Evolutionary conservation across 2,329 filamentous ascomycete genomes (phyloP).

Genomic region (Aureobasidium vineae): DNA sequence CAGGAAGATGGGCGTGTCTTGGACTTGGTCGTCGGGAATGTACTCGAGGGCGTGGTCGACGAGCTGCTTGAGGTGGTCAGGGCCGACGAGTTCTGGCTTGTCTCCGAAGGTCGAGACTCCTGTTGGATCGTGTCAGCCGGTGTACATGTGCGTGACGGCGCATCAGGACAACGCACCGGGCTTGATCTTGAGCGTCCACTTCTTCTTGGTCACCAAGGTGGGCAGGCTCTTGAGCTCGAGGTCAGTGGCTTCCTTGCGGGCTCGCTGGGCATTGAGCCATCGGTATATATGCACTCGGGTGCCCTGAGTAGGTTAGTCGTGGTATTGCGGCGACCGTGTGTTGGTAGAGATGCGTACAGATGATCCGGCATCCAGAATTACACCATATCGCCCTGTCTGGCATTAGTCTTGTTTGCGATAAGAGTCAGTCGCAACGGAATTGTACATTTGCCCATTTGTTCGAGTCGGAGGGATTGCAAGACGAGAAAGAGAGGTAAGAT

Average conservation of each 20-base stretch:
- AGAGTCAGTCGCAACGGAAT: background rate
- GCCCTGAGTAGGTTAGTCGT: slow-evolving; percentile 52
- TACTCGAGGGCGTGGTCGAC: slow-evolving; percentile 77
- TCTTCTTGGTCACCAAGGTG: slow-evolving; percentile 75
- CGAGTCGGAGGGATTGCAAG: background rate
- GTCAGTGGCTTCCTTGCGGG: slow-evolving; percentile 59
- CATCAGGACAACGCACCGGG: slow-evolving; percentile 58
- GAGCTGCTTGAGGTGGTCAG: slow-evolving; percentile 75
- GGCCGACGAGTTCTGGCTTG: slow-evolving; percentile 71
- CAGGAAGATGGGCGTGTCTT: slow-evolving; percentile 87
- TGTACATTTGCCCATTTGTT: slow-evolving; percentile 26
- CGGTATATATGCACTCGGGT: slow-evolving; percentile 92
- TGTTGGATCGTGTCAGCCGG: slow-evolving; percentile 32
- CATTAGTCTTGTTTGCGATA: background rate
- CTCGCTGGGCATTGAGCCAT: slow-evolving; percentile 76
- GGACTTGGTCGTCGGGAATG: slow-evolving; percentile 71
- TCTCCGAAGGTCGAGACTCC: slow-evolving; percentile 84
- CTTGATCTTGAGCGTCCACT: slow-evolving; percentile 90
- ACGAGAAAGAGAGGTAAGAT: background rate
- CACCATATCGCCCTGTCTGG: slow-evolving; percentile 63
- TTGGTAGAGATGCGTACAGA: slow-evolving; percentile 55
- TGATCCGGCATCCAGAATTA: slow-evolving; percentile 96
- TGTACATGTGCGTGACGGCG: background rate
- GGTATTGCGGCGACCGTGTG: slow-evolving; percentile 23
- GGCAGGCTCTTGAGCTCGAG: slow-evolving; percentile 69